Evolutionary conservation across 2,329 filamentous ascomycete genomes (phyloP).

Genomic region (Fusarium setosum): DNA sequence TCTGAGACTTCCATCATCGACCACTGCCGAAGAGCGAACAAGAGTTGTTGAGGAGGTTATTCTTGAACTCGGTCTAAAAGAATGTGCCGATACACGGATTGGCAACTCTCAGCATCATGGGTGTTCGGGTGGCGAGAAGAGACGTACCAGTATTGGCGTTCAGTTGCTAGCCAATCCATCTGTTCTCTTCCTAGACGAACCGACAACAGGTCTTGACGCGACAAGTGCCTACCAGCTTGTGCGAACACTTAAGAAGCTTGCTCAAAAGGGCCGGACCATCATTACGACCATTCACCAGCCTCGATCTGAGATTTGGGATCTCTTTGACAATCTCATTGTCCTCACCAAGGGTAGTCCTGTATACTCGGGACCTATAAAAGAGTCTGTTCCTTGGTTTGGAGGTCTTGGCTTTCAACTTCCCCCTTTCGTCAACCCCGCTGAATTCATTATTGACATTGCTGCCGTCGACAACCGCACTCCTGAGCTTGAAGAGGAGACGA

Average conservation of each 20-base stretch:
- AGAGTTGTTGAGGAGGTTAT: slow-evolving; percentile 81
- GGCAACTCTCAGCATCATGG: slow-evolving; percentile 78
- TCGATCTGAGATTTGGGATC: slow-evolving; percentile 81
- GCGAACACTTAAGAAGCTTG: slow-evolving; percentile 74
- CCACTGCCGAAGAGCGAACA: slow-evolving; percentile 67
- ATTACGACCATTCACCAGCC: slow-evolving; percentile 83
- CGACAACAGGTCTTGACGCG: slow-evolving; percentile 81
- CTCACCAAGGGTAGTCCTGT: slow-evolving; percentile 75
- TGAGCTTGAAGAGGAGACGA: slow-evolving; percentile 71
- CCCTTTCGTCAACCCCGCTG: slow-evolving; percentile 81
- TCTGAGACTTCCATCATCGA: slow-evolving; percentile 73
- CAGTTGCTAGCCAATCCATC: slow-evolving; percentile 84
- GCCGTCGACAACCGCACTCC: slow-evolving; percentile 78
- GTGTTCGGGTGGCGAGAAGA: slow-evolving; percentile 83
- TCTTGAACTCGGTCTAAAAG: slow-evolving; percentile 78
- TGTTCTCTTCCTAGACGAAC: slow-evolving; percentile 82
- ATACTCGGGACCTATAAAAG: slow-evolving; percentile 70
- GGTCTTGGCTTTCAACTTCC: slow-evolving; percentile 70
- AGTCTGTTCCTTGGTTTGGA: slow-evolving; percentile 74
- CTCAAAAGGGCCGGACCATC: slow-evolving; percentile 75
- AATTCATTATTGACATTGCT: slow-evolving; percentile 79
- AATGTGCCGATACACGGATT: slow-evolving; percentile 80
- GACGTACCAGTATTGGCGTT: slow-evolving; percentile 80
- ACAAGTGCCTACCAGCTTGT: slow-evolving; percentile 82
- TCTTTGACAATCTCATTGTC: slow-evolving; percentile 79